Conservation (phyloP, 495 filamentous ascomycete species). For the Hyaloscypha variabilis region DNA sequence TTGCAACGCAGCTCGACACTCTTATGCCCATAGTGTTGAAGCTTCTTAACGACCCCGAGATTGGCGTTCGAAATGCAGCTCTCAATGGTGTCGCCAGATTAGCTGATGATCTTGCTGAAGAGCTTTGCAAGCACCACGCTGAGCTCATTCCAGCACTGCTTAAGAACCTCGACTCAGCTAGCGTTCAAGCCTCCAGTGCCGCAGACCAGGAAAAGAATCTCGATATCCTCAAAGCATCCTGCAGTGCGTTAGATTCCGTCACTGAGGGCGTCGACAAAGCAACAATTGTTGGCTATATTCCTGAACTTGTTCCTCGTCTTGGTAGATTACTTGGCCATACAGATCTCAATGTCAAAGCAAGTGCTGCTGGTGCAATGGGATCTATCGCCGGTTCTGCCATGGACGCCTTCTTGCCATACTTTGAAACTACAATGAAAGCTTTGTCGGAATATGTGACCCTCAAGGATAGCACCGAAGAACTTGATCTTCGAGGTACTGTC, state of each 20-base stretch:
- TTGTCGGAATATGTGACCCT: conserved; percentile 80
- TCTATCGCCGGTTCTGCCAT: conserved; percentile 84
- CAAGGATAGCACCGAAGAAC: conserved; percentile 87
- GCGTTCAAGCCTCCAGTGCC: conserved; percentile 45
- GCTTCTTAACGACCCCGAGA: conserved; percentile 80
- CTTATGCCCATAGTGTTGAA: conserved; percentile 86
- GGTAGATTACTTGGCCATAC: conserved; percentile 78
- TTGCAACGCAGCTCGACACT: conserved; percentile 82
- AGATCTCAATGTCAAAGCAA: conserved; percentile 86
- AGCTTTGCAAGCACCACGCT: conserved; percentile 80
- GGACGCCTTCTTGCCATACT: conserved; percentile 85
- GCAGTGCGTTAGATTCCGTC: conserved; percentile 88
- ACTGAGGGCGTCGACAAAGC: conserved; percentile 87
- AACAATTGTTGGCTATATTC: conserved; percentile 78
- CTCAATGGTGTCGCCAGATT: conserved; percentile 84
- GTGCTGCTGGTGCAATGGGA: conserved; percentile 86
- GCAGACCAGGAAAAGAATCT: conserved; percentile 69
- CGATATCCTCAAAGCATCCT: conserved; percentile 85
- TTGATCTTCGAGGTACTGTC: conserved; percentile 85
- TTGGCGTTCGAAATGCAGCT: conserved; percentile 82
- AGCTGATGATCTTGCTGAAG: conserved; percentile 90
- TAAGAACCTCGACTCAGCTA: conserved; percentile 83
- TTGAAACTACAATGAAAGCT: conserved; percentile 82
- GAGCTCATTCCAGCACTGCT: conserved; percentile 80
- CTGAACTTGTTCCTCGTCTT: conserved; percentile 79